Evolutionary conservation across 768 basidiomycete genomes (phyloP), one percentile per base, ranked within the genome.

Genomic region (Phaffia tasmanica): DNA sequence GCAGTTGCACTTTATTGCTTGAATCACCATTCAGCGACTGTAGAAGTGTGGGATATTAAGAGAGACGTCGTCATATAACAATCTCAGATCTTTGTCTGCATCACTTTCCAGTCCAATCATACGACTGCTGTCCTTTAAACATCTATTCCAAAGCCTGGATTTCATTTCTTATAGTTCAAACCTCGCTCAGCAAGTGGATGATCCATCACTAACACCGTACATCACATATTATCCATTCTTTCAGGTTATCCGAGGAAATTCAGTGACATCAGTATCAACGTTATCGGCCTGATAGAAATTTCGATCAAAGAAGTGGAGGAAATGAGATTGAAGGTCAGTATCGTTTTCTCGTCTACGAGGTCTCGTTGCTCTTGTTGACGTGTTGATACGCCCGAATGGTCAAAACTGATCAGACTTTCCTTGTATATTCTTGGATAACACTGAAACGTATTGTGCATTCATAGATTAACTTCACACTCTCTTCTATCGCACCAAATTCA

Each of bases 161-260:
- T 11, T 42, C 11, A 11, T 42, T 11, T 42, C 11, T 42, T 42
- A 29, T 57, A 29, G 18, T 16, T 1, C 19, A 30, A 30, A 30
- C 3, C 30, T 53, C 58, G 25, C 21, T 57, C 27, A 35, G n/a
- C 49, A 18, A 64, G 49, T 48, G 50, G 8, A 46, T 30, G 35
- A 57, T 18, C 48, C 23, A 55, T 64, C 18, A 29, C 29, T 29
- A 32, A n/a, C 21, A 27, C 35, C 23, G 18, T 49, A 49, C 49
- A 57, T 15, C 56, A 70, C 64, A 63, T 50, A 67, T 53, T 29
- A 65, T 29, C 65, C 32, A 49, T 59, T 63, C 62, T 70, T 25
- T 14, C 77, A 97, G 93, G 90, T 97, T 71, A 88, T 98, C 73
- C 88, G 93, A 51, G 93, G 93, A 58, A 97, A 94, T 79, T 93